Evolutionary conservation across 148 eudicot genomes (phyloP).

Genomic region (Fagopyrum tataricum): DNA sequence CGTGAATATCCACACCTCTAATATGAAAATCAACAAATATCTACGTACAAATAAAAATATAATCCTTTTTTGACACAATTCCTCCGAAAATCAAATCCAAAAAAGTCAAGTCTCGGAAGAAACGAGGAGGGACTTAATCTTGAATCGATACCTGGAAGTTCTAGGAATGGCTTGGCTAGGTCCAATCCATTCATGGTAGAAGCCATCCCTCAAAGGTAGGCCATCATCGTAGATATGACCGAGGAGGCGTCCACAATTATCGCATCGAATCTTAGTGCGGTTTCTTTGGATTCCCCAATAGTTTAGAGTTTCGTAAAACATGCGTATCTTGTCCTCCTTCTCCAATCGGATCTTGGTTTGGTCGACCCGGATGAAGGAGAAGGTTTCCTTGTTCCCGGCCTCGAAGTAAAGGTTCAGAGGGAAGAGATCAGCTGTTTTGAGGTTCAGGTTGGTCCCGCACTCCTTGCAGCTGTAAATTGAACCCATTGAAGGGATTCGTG

Average conservation of each 20-base stretch:
- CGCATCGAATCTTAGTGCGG: constrained; percentile 52
- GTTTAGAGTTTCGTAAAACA: constrained; percentile 68
- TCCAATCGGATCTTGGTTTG: constrained; percentile 38
- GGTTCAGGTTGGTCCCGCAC: constrained; percentile 54
- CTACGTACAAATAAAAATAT: too few relatives aligned
- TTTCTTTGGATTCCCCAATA: constrained; percentile 86
- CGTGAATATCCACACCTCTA: too few relatives aligned
- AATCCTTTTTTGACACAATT: too few relatives aligned
- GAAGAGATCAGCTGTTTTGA: constrained; percentile 40
- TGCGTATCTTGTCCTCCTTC: constrained; percentile 57
- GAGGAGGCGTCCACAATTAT: constrained; percentile 36
- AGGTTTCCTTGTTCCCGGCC: constrained; percentile 72
- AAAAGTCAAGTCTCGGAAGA: constrained; percentile 21
- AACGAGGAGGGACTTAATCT: constrained; percentile 40
- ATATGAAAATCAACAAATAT: too few relatives aligned
- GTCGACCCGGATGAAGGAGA: constrained; percentile 57
- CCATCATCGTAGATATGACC: constrained; percentile 74
- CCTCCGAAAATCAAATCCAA: neutral
- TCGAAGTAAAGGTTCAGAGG: constrained; percentile 79
- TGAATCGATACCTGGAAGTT: constrained; percentile 66
- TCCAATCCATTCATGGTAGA: constrained; percentile 57
- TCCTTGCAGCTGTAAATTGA: constrained; percentile 59
- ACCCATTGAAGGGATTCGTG: constrained; percentile 26
- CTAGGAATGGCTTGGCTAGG: constrained; percentile 79
- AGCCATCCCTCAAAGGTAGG: constrained; percentile 44